Evolutionary conservation across 2,329 filamentous ascomycete genomes (phyloP), one percentile per base, ranked within the genome.

Genomic region (Botrytis byssoidea): DNA sequence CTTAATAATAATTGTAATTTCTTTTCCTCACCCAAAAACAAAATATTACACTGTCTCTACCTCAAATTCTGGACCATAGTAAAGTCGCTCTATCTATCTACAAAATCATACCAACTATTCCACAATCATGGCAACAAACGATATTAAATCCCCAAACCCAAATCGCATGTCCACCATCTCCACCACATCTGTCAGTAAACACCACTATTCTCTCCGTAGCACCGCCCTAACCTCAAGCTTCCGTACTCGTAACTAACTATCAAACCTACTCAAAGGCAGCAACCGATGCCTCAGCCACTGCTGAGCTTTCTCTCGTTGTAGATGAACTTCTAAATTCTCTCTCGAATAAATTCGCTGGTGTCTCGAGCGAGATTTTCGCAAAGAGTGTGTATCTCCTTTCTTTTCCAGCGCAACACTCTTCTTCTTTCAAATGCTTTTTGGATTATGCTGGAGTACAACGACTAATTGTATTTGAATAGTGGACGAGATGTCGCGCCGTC

Each of bases 401-500:
- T 51, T 61, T 67, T 22, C 7, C 57, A 7, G 37, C 48, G 8
- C 22, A 14, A 18, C 25, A 29, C 63, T 40, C 67, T 22, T 46
- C 44, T 18, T 20, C 20, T 37, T 59, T 32, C 48, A 20, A 10
- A n/a, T 6, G 32, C n/a, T 32, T 55, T 35, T 57, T 10, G 51
- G 5, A 9, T 66, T 60, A 12, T 22, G 25, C 25, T 32, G 60
- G 10, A 32, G 25, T 29, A 37, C 61, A 68, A 46, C 29, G 57
- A 44, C 66, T 71, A 35, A 64, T 14, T 73, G 16, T 64, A 40
- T 37, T 9, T 60, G 14, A 10, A 40, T 75, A 97, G 94, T 98
- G 92, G 95, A 97, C 80, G 94, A 97, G 76, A 97, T 98, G 94
- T 92, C 93, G 22, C 88, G 92, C 75, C 89, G 95, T 40, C 84